Percentiles rank a stretch among this genome's conserved stretches.
phyloP scores from a whole-genome alignment of 768 basidiomycete species.

The Mycena amicta region DNA sequence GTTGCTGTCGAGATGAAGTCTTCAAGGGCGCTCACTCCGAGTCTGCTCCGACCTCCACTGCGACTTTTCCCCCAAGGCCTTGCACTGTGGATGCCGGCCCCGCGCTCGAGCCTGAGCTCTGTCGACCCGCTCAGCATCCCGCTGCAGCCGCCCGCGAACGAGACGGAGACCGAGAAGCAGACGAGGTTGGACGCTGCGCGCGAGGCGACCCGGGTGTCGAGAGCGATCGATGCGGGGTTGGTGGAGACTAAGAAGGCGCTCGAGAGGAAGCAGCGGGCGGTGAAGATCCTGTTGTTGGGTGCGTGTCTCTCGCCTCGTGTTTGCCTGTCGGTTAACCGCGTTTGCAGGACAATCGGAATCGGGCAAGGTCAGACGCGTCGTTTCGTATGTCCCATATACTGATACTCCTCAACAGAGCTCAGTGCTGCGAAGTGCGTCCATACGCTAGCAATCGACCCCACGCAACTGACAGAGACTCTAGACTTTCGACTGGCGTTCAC shows the following conservation, averaged over 20 bases:
- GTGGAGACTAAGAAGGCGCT: conserved; percentile 33
- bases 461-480: no score
- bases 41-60: neutral
- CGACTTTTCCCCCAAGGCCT: neutral
- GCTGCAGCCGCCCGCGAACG: conserved; percentile 36
- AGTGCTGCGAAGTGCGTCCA: conserved; percentile 16
- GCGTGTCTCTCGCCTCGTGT: conserved; percentile 2
- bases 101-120: conserved; percentile 6
- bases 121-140: conserved; percentile 35
- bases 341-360: conserved; percentile 41
- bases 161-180: conserved; percentile 36
- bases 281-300: conserved; percentile 45
- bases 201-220: conserved; percentile 37
- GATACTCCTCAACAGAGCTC: conserved; percentile 11
- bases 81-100: conserved; percentile 7
- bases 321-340: neutral
- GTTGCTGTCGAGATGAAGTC: no score
- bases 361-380: conserved; percentile 32
- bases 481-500: conserved; percentile 55
- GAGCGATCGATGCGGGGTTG: conserved; percentile 39
- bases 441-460: no score
- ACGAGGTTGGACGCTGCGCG: conserved; percentile 31
- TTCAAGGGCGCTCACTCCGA: neutral
- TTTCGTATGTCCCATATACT: neutral
- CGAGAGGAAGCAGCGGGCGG: conserved; percentile 39